Evolutionary conservation across 495 filamentous ascomycete genomes (phyloP), one percentile per base, ranked within the genome.

Genomic region (Aspergillus egyptiacus): DNA sequence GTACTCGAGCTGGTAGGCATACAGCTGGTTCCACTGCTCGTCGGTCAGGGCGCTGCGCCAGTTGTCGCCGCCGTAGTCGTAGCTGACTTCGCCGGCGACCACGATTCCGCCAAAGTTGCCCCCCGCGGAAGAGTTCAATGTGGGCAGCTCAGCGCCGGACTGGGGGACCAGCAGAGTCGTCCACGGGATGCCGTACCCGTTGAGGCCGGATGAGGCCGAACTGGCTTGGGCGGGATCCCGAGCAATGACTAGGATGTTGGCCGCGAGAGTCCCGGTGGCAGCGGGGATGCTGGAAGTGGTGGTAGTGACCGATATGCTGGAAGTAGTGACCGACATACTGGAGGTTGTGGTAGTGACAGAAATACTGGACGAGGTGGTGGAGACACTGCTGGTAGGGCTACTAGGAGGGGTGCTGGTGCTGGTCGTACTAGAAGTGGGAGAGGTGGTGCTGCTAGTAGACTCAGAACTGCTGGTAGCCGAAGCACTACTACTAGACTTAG

Each of bases 111-210:
- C 70, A 38, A 70, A 84, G 63, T 81, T 81, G 37, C 80, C 80
- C 24, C 66, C 62, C 1, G 63, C 53, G 6, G 63, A 65, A 25
- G 61, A 62, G 51, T 75, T 81, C 18, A 84, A 65, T 0, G 62
- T 39, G 3, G 80, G 80, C 10, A 84, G 70, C 27, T 63, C 49
- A 18, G 68, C 64, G 22, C 79, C 80, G 5, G 56, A 37, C 44
- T 77, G 64, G 5, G 80, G 80, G 10, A 83, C 78, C 11, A 77
- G 32, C 9, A 82, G 51, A 14, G 70, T 67, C 46, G 77, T 68
- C 55, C 71, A 82, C 3, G 80, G 79, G 52, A 83, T 81, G 44
- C 78, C 80, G 50, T 83, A 82, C 46, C 65, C 78, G 56, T 80
- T 78, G 22, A 84, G 72, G 17, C 77, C 77, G 22, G 70, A 73